phyloP scores from a whole-genome alignment of 2,329 filamentous ascomycete species.

The Botrytis elliptica region DNA sequence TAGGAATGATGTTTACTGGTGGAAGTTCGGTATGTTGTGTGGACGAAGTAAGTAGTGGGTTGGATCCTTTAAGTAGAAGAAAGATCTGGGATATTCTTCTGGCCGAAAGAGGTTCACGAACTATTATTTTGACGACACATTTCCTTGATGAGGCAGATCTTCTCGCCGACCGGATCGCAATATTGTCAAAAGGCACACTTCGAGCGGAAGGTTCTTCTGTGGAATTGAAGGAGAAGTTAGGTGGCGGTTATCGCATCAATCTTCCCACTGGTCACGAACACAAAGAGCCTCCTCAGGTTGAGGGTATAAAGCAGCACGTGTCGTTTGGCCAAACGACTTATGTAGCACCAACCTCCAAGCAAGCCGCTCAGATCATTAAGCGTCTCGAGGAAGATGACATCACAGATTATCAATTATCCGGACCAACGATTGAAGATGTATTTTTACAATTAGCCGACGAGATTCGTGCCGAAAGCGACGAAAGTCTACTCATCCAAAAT shows the following conservation, averaged over 20 bases:
- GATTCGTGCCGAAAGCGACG: slow-evolving; percentile 53
- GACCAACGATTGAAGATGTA: slow-evolving; percentile 89
- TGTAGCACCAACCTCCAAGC: slow-evolving; percentile 64
- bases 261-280: slow-evolving; percentile 59
- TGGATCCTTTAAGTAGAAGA: slow-evolving; percentile 80
- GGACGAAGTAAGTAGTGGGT: slow-evolving; percentile 84
- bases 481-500: slow-evolving; percentile 23
- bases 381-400: slow-evolving; percentile 65
- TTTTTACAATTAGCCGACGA: slow-evolving; percentile 86
- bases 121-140: slow-evolving; percentile 86
- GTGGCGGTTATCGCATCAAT: slow-evolving; percentile 81
- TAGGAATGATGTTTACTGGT: slow-evolving; percentile 94
- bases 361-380: slow-evolving; percentile 70
- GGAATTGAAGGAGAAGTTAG: slow-evolving; percentile 77
- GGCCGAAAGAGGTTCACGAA: slow-evolving; percentile 76
- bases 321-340: slow-evolving; percentile 73
- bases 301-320: slow-evolving; percentile 56
- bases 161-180: slow-evolving; percentile 82
- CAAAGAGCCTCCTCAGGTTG: slow-evolving; percentile 49
- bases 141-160: slow-evolving; percentile 93
- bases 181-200: slow-evolving; percentile 79
- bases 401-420: slow-evolving; percentile 78
- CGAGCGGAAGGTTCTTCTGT: slow-evolving; percentile 83
- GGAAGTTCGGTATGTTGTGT: slow-evolving; percentile 86
- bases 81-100: slow-evolving; percentile 95